phyloP scores from a whole-genome alignment of 2,329 filamentous ascomycete genomes.

The Aspergillus intermedius region DNA sequence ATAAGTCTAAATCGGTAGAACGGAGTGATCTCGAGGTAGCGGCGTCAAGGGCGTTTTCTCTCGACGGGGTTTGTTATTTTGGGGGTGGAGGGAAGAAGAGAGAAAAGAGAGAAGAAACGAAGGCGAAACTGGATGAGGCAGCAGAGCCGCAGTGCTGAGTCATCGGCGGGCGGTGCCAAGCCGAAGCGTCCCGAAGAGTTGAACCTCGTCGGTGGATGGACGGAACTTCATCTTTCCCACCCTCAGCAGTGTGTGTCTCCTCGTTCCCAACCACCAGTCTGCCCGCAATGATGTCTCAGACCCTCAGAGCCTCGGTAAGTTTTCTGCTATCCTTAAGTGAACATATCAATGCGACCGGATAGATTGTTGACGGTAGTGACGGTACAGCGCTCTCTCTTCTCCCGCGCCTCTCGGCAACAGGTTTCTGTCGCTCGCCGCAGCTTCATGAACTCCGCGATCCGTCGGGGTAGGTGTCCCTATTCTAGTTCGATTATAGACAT shows the following conservation, averaged over 20 bases:
- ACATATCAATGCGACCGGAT: slow-evolving; percentile 6
- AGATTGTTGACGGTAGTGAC: slow-evolving; percentile 3
- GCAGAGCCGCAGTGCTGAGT: slow-evolving; percentile 21
- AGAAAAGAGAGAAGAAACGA: slow-evolving; percentile 8
- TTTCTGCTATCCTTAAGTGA: slow-evolving; percentile 2
- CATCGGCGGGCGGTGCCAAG: slow-evolving; percentile 17
- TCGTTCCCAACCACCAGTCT: slow-evolving; percentile 17
- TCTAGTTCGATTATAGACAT: slow-evolving; percentile 5
- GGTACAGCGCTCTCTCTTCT: slow-evolving; percentile 53
- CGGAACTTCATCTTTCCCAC: slow-evolving; percentile 3
- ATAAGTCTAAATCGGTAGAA: slow-evolving; percentile 10
- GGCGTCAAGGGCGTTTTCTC: slow-evolving; percentile 8
- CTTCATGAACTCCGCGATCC: slow-evolving; percentile 56
- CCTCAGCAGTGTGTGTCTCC: slow-evolving; percentile 9
- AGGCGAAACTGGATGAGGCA: slow-evolving; percentile 4
- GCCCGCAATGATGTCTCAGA: slow-evolving; percentile 53
- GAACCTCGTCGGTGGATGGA: slow-evolving; percentile 11
- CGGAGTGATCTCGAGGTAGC: slow-evolving; percentile 2
- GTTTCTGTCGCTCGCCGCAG: slow-evolving; percentile 53
- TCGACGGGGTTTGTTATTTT: slow-evolving; percentile 3
- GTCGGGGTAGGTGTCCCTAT: slow-evolving; percentile 50
- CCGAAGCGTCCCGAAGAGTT: slow-evolving; percentile 20
- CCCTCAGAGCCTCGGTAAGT: slow-evolving; percentile 56
- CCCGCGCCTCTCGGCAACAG: slow-evolving; percentile 55
- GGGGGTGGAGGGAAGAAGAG: slow-evolving; percentile 8